Evolutionary conservation across 352 stramenopile species (phyloP), one percentile per base, ranked within the genome.

Genomic region (Globisporangium heterothallicum): DNA sequence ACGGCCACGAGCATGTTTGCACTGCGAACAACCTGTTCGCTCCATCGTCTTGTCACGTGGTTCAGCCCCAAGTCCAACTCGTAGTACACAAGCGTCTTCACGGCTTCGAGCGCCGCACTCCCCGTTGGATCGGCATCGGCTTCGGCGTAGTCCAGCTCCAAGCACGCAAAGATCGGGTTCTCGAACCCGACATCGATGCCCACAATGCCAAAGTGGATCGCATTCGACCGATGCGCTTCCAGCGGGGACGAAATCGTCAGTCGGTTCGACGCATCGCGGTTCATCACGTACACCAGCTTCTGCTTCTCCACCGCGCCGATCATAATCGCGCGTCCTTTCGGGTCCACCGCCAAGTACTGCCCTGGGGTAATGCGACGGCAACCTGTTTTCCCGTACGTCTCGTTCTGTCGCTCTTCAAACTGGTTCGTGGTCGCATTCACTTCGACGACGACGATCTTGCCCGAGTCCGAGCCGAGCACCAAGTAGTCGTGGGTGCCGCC

Each of bases 281-380:
- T 99, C 74, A 99, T 91, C 21, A 99, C 95, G 71, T 99, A 99
- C 21, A 99, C 97, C 12, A 99, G 80, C 63, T 99, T 99, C 64
- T 99, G 95, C 72, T 99, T 99, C 79, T 99, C 97, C 21, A 99
- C 69, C 18, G 81, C 87, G 51, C 82, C 84, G 36, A 99, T 84
- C 79, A 99, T 97, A 18, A 99, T 80, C 18, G 97, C 96, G 18
- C 97, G 89, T 26, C 97, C 97, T 58, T 97, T 97, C 2, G 97
- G 97, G 66, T 99, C 97, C 7, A 78, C 81, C 0, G 95, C 95
- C 25, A 99, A 48, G 73, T 99, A 99, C 70, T 99, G 94, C 1
- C 97, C 97, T 0, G 97, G 97, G 14, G 97, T 98, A 56, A 97
- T 97, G 25, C 97, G 88, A 47, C 97, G 85, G 59, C 92, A 98